Percentiles rank a stretch among this genome's conserved stretches.
Evolutionary conservation across 1,284 basidiomycete genomes (phyloP).

Genomic region (Ceratobasidium sp.): DNA sequence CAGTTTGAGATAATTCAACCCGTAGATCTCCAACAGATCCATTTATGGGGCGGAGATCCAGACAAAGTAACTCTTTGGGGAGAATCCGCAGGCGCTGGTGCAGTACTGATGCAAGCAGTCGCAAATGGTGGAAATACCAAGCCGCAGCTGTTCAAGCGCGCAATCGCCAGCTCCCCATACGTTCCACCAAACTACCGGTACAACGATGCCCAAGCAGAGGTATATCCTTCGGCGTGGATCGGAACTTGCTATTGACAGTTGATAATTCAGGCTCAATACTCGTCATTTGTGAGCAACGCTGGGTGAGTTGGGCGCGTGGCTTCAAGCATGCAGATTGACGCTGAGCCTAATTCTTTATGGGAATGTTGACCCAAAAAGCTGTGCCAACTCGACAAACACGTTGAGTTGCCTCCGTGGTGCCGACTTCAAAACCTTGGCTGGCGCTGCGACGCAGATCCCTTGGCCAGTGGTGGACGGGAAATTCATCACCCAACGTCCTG

Average conservation of each 20-base stretch:
- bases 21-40: not conserved
- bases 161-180: conserved; percentile 46
- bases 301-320: conserved; percentile 7
- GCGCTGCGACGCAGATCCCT: conserved; percentile 21
- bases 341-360: not conserved
- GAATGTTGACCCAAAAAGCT: conserved; percentile 19
- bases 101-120: conserved; percentile 43
- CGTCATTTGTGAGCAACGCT: conserved; percentile 3
- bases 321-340: not conserved
- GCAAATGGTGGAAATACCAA: conserved; percentile 49
- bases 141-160: conserved; percentile 46
- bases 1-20: not conserved
- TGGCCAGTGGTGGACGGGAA: conserved; percentile 28
- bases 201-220: conserved; percentile 46
- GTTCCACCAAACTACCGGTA: conserved; percentile 48
- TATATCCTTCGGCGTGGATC: not conserved
- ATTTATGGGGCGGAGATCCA: conserved; percentile 35
- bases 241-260: not conserved
- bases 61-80: conserved; percentile 29
- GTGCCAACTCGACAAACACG: conserved; percentile 37
- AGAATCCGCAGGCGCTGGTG: conserved; percentile 41
- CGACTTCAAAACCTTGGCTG: not conserved
- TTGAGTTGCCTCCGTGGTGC: conserved; percentile 43
- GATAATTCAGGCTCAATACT: conserved; percentile 10
- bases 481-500: conserved; percentile 32